Evolutionary conservation across 2,329 filamentous ascomycete species (phyloP).

Genomic region (Ophiostoma pallidulum): DNA sequence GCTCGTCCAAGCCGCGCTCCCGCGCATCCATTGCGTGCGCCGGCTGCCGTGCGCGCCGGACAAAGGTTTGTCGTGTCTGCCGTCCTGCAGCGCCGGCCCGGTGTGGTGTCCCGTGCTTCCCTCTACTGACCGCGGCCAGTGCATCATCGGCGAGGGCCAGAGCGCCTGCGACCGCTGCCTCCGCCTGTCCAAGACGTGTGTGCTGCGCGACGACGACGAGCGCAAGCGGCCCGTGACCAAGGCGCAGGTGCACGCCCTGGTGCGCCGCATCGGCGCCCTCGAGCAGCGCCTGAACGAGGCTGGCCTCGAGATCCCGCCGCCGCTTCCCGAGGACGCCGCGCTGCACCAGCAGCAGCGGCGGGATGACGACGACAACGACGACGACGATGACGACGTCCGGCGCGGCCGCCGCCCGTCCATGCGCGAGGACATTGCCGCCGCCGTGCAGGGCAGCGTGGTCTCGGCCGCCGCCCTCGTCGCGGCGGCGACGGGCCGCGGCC

Average conservation of each 20-base stretch:
- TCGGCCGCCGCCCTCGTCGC: conserved; percentile 4
- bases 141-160: conserved; percentile 11
- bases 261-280: conserved; percentile 6
- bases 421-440: background rate
- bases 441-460: conserved; percentile 2
- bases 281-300: conserved; percentile 10
- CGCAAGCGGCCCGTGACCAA: conserved; percentile 13
- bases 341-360: too few species aligned
- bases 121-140: background rate
- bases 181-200: conserved; percentile 7
- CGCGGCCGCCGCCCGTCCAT: background rate
- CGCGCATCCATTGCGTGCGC: conserved; percentile 13
- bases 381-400: background rate
- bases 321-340: background rate
- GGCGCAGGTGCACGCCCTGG: conserved; percentile 9
- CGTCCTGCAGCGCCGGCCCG: too few species aligned
- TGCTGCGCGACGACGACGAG: conserved; percentile 13
- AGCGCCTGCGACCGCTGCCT: conserved; percentile 8
- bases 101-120: too few species aligned
- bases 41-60: conserved; percentile 12
- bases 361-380: too few species aligned
- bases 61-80: conserved; percentile 1
- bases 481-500: conserved; percentile 1
- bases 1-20: conserved; percentile 10
- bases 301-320: conserved; percentile 9